phyloP scores from a whole-genome alignment of 75 land plant genomes.

The Picea glauca region DNA sequence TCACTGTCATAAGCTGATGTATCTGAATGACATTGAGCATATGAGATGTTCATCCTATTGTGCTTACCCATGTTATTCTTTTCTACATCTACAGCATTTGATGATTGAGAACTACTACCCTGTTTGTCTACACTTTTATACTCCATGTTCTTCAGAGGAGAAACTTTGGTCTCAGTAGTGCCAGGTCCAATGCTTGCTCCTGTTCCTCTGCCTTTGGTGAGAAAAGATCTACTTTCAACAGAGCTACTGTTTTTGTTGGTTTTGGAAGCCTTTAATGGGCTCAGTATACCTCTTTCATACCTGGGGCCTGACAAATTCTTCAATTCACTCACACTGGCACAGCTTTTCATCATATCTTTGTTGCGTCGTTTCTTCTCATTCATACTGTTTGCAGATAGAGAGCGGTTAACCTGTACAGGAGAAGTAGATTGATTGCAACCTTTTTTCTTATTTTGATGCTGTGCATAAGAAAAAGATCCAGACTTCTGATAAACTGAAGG shows the following conservation, averaged over 20 bases:
- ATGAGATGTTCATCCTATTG: too few species aligned
- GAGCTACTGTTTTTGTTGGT: conserved; percentile 25
- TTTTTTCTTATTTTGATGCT: conserved; percentile 26
- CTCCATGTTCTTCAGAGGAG: too few species aligned
- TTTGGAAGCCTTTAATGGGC: conserved; percentile 24
- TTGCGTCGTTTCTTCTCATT: conserved; percentile 48
- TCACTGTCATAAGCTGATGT: too few species aligned
- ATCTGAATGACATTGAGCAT: too few species aligned
- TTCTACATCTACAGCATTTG: too few species aligned
- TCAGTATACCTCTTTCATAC: not conserved
- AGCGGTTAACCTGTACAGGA: conserved; percentile 22
- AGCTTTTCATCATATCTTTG: conserved; percentile 53
- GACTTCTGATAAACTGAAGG: conserved; percentile 9
- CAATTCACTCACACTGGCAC: conserved; percentile 38
- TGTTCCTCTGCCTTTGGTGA: conserved; percentile 71
- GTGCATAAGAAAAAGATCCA: not conserved
- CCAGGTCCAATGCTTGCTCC: conserved; percentile 26
- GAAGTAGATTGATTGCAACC: conserved; percentile 24
- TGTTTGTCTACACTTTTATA: too few species aligned
- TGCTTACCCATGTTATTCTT: too few species aligned
- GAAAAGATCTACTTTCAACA: conserved; percentile 52
- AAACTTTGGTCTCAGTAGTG: too few species aligned
- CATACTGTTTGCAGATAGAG: not conserved
- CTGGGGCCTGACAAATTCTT: conserved; percentile 16
- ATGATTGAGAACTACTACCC: too few species aligned